Evolutionary conservation across 106 monocot genomes (phyloP), one percentile per base, ranked within the genome.

Genomic region (Dendrobium chrysotoxum): DNA sequence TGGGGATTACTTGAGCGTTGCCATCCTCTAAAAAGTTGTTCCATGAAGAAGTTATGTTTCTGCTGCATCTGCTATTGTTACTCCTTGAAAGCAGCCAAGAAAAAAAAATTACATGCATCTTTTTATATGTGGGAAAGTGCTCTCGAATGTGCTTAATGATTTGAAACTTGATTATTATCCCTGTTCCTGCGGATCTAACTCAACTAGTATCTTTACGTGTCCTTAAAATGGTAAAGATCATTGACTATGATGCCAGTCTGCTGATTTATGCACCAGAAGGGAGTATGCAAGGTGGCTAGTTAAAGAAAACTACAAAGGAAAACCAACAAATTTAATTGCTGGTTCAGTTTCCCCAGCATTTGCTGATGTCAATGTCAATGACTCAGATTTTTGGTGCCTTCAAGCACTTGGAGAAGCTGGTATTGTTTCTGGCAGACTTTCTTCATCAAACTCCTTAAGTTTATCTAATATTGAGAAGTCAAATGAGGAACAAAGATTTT

Each of bases 321-420:
- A n/a, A n/a, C 87, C 90, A 53, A 87, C 75, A 35, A 79, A 61
- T 26, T 74, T 83, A 23, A 45, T 76, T 82, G 75, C 81, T 46
- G 83, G 85, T 30, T 86, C 88, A 65, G 72, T 75, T 28, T 20
- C 66, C 65, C 54, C 76, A 67, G 96, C 93, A 67, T 97, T 97
- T 90, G 92, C 94, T 84, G 96, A 97, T 87, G 88, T 97, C 30
- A 57, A 64, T 81, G 6, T 72, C 41, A 53, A 84, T 84, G 96
- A 97, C 78, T 90, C 90, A 42, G 96, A 97, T 85, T 97, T 92
- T 83, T 82, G 76, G 83, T 92, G 75, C 57, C 94, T 97, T 81
- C 96, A 85, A 97, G 96, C 89, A 78, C 85, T 97, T 81, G 96
- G 83, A 81, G 96, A 97, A 86, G 77, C 84, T 86, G 96, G 96